phyloP scores from a whole-genome alignment of 2,329 filamentous ascomycete species.

The Phyllosticta citribraziliensis region DNA sequence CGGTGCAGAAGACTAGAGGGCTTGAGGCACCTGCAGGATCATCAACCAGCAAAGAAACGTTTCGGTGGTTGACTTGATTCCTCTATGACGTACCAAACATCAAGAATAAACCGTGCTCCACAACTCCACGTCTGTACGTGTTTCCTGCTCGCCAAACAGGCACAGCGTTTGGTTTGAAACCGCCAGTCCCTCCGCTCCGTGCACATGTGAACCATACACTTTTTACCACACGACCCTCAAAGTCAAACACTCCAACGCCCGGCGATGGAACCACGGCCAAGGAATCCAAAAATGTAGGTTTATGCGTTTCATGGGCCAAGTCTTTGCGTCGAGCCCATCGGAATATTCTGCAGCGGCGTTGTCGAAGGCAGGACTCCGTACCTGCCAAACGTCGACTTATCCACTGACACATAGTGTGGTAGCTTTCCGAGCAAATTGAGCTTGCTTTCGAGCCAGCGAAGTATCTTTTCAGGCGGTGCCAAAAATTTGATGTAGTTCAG shows the following conservation, averaged over 20 bases:
- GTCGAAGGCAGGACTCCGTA: slow-evolving; percentile 69
- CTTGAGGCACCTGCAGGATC: no score
- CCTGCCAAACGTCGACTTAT: slow-evolving; percentile 90
- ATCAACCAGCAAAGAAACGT: background rate
- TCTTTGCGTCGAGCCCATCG: background rate
- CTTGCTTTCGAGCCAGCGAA: slow-evolving; percentile 82
- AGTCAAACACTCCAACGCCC: background rate
- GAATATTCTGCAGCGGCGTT: slow-evolving; percentile 11
- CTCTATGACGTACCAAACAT: background rate
- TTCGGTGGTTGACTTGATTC: background rate
- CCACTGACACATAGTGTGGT: slow-evolving; percentile 86
- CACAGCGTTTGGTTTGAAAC: background rate
- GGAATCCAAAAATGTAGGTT: background rate
- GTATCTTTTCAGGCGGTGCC: slow-evolving; percentile 76
- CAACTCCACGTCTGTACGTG: background rate
- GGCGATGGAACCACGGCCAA: background rate
- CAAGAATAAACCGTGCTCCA: background rate
- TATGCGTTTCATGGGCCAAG: background rate
- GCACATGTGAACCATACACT: background rate
- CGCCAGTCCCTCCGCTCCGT: background rate
- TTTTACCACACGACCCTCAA: background rate
- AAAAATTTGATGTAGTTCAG: slow-evolving; percentile 83
- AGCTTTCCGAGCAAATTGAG: slow-evolving; percentile 74
- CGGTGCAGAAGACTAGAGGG: no score
- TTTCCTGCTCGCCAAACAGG: background rate